A percentile compares a stretch with the other conserved stretches of the same genome.
Conservation (phyloP, 169 alveolate species). For the Plasmodium fragile region DNA sequence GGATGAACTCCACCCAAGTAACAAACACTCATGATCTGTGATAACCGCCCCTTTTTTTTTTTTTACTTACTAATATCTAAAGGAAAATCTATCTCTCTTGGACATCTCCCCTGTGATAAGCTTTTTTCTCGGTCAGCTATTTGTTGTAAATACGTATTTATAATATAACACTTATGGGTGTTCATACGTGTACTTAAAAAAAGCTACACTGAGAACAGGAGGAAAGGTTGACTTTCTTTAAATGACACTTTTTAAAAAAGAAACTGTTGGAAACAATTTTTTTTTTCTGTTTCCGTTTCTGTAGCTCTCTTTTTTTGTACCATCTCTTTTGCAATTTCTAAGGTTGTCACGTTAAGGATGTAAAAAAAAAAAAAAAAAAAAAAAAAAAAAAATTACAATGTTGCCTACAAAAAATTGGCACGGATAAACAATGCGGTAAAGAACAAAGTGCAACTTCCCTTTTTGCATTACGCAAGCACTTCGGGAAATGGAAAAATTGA, state of each 20-base stretch:
- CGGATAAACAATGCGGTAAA: background rate
- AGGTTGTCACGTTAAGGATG: background rate
- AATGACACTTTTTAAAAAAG: background rate
- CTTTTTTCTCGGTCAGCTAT: background rate
- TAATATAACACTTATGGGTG: background rate
- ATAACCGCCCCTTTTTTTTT: background rate
- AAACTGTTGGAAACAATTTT: background rate
- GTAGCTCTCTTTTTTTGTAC: background rate
- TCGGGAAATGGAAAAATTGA: background rate
- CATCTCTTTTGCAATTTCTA: background rate
- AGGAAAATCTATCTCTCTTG: slow-evolving; percentile 63
- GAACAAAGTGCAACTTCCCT: background rate
- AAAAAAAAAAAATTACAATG: background rate
- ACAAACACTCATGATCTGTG: background rate
- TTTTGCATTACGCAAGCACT: background rate
- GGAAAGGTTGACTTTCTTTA: background rate
- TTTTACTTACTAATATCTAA: slow-evolving; percentile 70
- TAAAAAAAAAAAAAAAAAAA: background rate
- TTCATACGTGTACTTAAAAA: slow-evolving; percentile 1
- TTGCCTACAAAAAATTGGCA: background rate
- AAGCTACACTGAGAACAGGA: background rate
- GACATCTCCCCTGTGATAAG: slow-evolving; percentile 23
- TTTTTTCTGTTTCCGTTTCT: background rate
- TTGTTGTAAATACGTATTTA: background rate
- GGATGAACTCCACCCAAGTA: background rate